These are phyloP conservation scores for Potentilla sterilis DNA, from an alignment of 306 rosid species.

Conservation along the genomic window DNA sequence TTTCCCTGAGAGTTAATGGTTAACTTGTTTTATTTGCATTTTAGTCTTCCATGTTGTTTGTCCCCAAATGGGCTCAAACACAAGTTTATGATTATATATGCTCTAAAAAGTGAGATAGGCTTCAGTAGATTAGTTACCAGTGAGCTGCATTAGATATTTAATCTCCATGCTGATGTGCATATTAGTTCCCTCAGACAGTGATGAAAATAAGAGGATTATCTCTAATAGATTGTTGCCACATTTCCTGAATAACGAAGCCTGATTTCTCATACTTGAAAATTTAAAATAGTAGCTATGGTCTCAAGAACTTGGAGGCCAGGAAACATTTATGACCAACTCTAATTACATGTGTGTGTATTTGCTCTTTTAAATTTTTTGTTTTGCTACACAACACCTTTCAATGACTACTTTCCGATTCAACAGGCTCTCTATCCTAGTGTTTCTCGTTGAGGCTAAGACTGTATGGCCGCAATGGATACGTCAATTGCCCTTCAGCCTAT, in stretches of 20 bases:
- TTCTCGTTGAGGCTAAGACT: not conserved
- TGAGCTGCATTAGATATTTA: not conserved
- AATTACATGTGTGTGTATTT: not conserved
- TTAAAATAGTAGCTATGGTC: not conserved
- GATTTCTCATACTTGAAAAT: not conserved
- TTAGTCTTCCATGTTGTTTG: not conserved
- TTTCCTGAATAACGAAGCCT: not conserved
- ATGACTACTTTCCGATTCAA: not conserved
- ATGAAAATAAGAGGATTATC: not conserved
- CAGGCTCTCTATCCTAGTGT: slow-evolving; percentile 7
- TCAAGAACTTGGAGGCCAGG: not conserved
- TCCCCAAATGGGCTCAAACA: no score
- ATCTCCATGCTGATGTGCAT: no score
- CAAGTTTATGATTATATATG: not conserved
- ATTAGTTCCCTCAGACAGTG: slow-evolving; percentile 1
- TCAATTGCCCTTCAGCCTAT: slow-evolving; percentile 23
- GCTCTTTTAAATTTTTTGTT: not conserved
- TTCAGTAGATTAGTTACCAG: not conserved
- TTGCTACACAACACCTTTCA: not conserved
- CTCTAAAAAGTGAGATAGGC: not conserved
- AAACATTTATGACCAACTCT: not conserved
- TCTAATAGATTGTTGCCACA: not conserved
- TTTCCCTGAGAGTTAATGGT: not conserved
- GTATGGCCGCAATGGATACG: slow-evolving; percentile 9
- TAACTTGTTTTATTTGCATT: not conserved